Conservation (phyloP, 768 basidiomycete genomes). For the Porphyrellus cyaneotinctus region DNA sequence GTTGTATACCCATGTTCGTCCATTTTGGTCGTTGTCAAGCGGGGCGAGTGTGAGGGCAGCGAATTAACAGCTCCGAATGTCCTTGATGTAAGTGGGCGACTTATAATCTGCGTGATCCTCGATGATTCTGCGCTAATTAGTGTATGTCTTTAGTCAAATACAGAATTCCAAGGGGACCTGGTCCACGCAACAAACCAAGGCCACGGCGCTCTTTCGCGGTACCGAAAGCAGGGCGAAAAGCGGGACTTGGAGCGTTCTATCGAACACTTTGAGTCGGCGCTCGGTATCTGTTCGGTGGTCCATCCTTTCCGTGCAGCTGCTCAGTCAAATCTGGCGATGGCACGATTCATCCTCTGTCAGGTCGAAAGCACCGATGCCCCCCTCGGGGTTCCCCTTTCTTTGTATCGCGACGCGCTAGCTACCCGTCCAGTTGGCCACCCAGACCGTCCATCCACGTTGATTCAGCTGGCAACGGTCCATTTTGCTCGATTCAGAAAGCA, state of each 20-base stretch:
- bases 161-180: not conserved
- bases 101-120: not conserved
- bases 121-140: no score
- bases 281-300: not conserved
- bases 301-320: not conserved
- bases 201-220: not conserved
- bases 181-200: not conserved
- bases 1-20: not conserved
- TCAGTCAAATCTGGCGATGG: not conserved
- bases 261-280: not conserved
- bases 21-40: not conserved
- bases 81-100: not conserved
- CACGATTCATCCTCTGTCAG: not conserved
- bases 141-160: not conserved
- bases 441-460: not conserved
- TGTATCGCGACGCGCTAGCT: not conserved
- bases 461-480: not conserved
- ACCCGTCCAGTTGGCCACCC: not conserved
- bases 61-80: not conserved
- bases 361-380: not conserved
- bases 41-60: no score
- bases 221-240: no score
- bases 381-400: not conserved
- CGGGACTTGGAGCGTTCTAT: not conserved
- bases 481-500: not conserved